These are phyloP conservation scores for Nemania bipapillata DNA, from an alignment of 2,329 filamentous ascomycete genomes.

Conservation along the genomic window DNA sequence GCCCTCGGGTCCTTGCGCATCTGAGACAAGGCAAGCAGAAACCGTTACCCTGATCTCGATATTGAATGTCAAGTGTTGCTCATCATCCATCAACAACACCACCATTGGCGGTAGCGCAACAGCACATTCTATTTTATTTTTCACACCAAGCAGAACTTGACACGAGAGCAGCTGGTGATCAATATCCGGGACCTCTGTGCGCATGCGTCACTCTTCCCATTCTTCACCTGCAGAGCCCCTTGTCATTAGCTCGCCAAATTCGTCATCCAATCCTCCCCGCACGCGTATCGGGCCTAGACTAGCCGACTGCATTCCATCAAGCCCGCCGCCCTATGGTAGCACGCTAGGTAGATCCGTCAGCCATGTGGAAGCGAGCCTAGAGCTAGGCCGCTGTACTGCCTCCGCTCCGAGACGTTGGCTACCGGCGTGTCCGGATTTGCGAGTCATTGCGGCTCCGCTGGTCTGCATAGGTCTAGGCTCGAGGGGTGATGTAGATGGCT, in stretches of 20 bases:
- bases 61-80: neutral
- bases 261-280: slow-evolving; percentile 21
- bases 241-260: slow-evolving; percentile 15
- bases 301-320: slow-evolving; percentile 22
- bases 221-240: neutral
- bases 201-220: slow-evolving; percentile 8
- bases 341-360: slow-evolving; percentile 15
- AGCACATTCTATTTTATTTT: neutral
- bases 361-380: slow-evolving; percentile 19
- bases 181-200: slow-evolving; percentile 15
- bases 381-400: slow-evolving; percentile 12
- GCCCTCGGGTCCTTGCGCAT: slow-evolving; percentile 12
- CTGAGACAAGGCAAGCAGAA: slow-evolving; percentile 27
- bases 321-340: neutral
- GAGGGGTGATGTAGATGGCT: slow-evolving; percentile 8
- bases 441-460: slow-evolving; percentile 34
- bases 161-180: slow-evolving; percentile 20
- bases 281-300: slow-evolving; percentile 18
- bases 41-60: slow-evolving; percentile 5
- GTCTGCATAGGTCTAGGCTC: slow-evolving; percentile 25
- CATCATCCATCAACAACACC: slow-evolving; percentile 18
- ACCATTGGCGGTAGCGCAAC: neutral
- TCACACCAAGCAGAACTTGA: slow-evolving; percentile 7
- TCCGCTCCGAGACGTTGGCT: slow-evolving; percentile 18
- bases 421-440: slow-evolving; percentile 27